Evolutionary conservation across 768 basidiomycete species (phyloP), one percentile per base, ranked within the genome.

Genomic region (Lactarius hatsudake): DNA sequence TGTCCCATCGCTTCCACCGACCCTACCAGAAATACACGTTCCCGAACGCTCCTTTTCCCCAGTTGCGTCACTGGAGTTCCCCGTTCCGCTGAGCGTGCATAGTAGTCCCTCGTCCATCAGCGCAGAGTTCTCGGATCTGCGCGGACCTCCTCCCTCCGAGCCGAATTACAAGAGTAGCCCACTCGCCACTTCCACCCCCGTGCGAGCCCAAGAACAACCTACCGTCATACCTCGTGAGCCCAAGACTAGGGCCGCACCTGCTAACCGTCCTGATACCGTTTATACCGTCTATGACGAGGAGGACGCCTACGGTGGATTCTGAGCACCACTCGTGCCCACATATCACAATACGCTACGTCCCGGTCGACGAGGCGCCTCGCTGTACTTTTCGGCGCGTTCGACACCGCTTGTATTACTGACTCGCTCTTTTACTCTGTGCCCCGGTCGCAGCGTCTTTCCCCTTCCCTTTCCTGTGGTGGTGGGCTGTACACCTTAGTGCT

Each of bases 241-340:
- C 61, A 64, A 53, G 68, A 68, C 56, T 23, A 63, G 61, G 36
- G 68, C 54, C 2, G 60, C 62, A 36, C 4, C 54, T 45, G 73
- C 76, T 56, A 78, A 78, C 73, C 78, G 84, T 59, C 84, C 84
- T 15, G 75, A 78, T 26, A 86, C 86, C 15, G 77, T 85, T 43
- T 80, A 79, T 66, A 82, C 80, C 54, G 43, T 81, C 62, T 90
- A 89, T 70, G 82, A 86, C 69, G 82, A 83, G 40, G 85, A 85
- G 34, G 89, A 91, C 69, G 87, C 86, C 56, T 91, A 91, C 70
- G 87, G 82, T 30, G 89, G 88, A 36, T 83, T 90, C 74, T 90
- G 77, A 81, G 55, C 61, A 12, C 32, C 17, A 36, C 26, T 53
- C 26, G 17, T 10, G 12, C 38, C 3, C 15, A 34, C 23, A 17